Percentiles rank a stretch among this genome's conserved stretches.
These are phyloP conservation scores for Haplographium delicatum DNA, from an alignment of 495 filamentous ascomycete genomes.

Conservation along the genomic window DNA sequence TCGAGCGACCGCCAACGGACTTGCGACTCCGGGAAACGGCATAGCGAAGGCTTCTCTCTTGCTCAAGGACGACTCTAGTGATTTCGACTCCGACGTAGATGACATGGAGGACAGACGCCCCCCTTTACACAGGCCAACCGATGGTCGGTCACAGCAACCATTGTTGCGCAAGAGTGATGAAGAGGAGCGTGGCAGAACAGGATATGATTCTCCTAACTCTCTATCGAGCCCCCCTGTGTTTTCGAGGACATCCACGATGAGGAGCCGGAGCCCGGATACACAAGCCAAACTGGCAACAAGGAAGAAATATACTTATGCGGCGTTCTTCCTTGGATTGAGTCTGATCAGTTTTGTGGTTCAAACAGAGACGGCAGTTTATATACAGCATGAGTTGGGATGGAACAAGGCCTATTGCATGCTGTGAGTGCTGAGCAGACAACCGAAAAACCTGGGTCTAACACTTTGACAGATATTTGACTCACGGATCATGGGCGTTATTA, in stretches of 20 bases:
- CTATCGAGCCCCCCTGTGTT: constrained; percentile 16
- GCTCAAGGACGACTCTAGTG: constrained; percentile 14
- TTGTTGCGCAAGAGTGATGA: constrained; percentile 40
- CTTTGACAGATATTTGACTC: constrained; percentile 71
- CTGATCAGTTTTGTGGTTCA: constrained; percentile 80
- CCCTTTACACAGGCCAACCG: constrained; percentile 45
- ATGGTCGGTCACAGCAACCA: constrained; percentile 48
- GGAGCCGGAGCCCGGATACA: constrained; percentile 30
- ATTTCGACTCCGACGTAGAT: constrained; percentile 36
- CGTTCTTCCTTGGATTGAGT: constrained; percentile 72
- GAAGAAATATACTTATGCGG: constrained; percentile 81
- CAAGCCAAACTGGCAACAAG: constrained; percentile 54
- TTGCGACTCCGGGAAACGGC: constrained; percentile 8
- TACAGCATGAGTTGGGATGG: constrained; percentile 85
- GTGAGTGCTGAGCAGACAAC: constrained; percentile 34
- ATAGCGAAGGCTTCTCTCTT: not conserved
- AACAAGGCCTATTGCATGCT: constrained; percentile 98
- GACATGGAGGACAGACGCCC: constrained; percentile 36
- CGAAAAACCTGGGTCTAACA: constrained; percentile 8
- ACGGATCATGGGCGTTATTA: constrained; percentile 85
- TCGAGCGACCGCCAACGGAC: constrained; percentile 11
- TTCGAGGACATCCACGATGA: constrained; percentile 25
- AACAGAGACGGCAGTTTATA: constrained; percentile 91
- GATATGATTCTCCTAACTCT: constrained; percentile 21
- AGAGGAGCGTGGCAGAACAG: constrained; percentile 35